phyloP scores from a whole-genome alignment of 2,329 filamentous ascomycete genomes.

The Camillea tinctor region DNA sequence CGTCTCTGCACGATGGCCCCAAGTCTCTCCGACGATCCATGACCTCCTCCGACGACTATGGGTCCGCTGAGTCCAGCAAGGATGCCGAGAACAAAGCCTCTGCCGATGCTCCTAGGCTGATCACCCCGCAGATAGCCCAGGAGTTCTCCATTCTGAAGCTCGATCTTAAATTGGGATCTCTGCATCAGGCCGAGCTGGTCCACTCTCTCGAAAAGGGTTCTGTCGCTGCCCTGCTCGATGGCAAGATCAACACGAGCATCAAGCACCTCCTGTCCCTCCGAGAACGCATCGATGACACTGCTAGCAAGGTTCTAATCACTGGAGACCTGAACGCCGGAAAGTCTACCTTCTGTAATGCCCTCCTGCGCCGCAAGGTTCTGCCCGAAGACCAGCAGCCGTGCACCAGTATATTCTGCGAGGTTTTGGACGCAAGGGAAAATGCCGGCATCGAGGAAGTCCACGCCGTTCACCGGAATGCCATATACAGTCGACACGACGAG shows the following conservation, averaged over 20 bases:
- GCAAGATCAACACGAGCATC: conserved; percentile 91
- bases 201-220: conserved; percentile 92
- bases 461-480: conserved; percentile 77
- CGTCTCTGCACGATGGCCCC: conserved; percentile 42
- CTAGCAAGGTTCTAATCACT: conserved; percentile 94
- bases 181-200: conserved; percentile 86
- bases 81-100: conserved; percentile 59
- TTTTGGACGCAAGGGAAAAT: conserved; percentile 89
- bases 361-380: conserved; percentile 85
- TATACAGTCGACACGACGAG: conserved; percentile 88
- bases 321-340: conserved; percentile 97
- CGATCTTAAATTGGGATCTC: conserved; percentile 82
- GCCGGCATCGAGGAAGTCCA: conserved; percentile 91
- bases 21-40: conserved; percentile 64
- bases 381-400: conserved; percentile 98
- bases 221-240: conserved; percentile 85
- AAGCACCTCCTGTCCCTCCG: conserved; percentile 83
- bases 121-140: conserved; percentile 89
- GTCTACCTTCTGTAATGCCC: conserved; percentile 98
- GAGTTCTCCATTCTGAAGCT: conserved; percentile 96
- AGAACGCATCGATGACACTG: conserved; percentile 94
- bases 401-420: conserved; percentile 97
- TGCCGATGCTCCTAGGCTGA: conserved; percentile 71
- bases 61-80: conserved; percentile 69
- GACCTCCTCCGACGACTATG: conserved; percentile 64